phyloP scores from a whole-genome alignment of 140 eudicot genomes.

The Anethum foeniculum region DNA sequence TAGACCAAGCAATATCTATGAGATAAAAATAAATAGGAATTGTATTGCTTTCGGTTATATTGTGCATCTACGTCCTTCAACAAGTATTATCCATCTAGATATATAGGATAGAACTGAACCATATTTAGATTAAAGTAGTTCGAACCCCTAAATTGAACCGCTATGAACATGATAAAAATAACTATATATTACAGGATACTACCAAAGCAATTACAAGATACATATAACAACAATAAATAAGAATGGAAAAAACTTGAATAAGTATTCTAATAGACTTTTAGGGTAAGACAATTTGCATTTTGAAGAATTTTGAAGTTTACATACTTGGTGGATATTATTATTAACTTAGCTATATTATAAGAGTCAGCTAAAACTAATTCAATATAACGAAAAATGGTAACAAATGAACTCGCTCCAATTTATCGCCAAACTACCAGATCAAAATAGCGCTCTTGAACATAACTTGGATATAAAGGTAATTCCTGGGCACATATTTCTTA shows the following conservation, averaged over 20 bases:
- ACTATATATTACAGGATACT: neutral
- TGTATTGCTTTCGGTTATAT: too few relatives aligned
- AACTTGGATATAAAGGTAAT: neutral
- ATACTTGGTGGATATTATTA: too few relatives aligned
- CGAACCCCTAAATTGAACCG: neutral
- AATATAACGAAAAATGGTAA: neutral
- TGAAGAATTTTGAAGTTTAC: neutral
- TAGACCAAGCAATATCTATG: too few relatives aligned
- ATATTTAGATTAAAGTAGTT: neutral
- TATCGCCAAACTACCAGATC: neutral
- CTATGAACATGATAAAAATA: neutral
- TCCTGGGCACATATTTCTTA: neutral
- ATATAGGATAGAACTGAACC: neutral
- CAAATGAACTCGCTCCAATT: neutral
- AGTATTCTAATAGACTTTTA: neutral
- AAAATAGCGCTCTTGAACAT: neutral
- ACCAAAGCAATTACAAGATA: neutral
- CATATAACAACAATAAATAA: neutral
- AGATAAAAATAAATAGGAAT: too few relatives aligned
- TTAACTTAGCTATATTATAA: too few relatives aligned
- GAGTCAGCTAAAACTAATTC: neutral
- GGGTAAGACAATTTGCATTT: neutral
- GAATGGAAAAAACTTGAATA: neutral
- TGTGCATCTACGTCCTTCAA: neutral
- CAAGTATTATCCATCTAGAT: neutral